Percentiles rank a stretch among this genome's conserved stretches.
phyloP scores from a whole-genome alignment of 768 basidiomycete species.

The Leccinum longicurvipes region DNA sequence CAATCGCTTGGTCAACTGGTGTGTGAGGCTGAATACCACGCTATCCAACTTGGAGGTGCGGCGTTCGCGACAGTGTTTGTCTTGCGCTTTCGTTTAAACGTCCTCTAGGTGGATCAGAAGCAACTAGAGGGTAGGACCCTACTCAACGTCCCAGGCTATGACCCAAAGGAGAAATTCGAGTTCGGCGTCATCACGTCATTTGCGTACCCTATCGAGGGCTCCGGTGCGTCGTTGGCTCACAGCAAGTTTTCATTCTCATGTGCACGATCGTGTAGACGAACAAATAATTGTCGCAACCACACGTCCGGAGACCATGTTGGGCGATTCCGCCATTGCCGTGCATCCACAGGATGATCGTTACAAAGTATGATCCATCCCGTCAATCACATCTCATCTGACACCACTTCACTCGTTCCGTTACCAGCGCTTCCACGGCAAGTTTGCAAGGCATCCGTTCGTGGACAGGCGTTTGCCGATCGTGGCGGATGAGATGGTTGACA shows the following conservation, averaged over 20 bases:
- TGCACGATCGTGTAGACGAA: constrained; percentile 54
- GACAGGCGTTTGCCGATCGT: constrained; percentile 85
- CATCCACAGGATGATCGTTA: constrained; percentile 92
- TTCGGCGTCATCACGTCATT: constrained; percentile 98
- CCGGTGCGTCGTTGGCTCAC: constrained; percentile 45
- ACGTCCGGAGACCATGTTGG: constrained; percentile 97
- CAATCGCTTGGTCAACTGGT: constrained; percentile 98
- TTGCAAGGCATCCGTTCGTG: constrained; percentile 85
- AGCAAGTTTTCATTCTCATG: neutral
- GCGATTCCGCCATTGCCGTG: constrained; percentile 95
- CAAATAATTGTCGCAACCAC: constrained; percentile 93
- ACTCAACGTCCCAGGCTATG: constrained; percentile 91
- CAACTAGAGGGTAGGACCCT: constrained; percentile 81
- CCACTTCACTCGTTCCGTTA: neutral
- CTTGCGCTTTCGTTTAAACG: neutral
- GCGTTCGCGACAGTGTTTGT: neutral
- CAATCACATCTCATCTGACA: neutral
- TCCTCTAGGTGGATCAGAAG: constrained; percentile 82
- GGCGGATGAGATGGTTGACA: constrained; percentile 85
- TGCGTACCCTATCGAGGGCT: constrained; percentile 85
- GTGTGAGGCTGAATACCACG: constrained; percentile 91
- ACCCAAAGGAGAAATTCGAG: constrained; percentile 91
- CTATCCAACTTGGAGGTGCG: constrained; percentile 93
- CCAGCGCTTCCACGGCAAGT: constrained; percentile 92
- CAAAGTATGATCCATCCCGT: constrained; percentile 43